Base-by-base conservation (phyloP, 2,329 filamentous ascomycete species). In the Peltaster fructicola region DNA sequence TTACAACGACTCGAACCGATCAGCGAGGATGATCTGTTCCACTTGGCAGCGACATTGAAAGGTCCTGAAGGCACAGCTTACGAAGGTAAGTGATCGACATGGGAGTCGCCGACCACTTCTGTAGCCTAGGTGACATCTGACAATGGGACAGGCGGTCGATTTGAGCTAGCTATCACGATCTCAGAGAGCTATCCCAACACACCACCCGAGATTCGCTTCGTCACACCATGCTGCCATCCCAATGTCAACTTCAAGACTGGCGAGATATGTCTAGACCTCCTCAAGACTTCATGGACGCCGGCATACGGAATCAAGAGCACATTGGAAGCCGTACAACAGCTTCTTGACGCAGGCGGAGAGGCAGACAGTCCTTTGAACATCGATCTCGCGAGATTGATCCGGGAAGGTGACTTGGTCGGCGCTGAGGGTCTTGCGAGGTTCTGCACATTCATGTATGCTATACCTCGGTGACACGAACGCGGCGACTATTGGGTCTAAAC, bases 201-300 rank as follows among this genome's bases (percentile, higher is more conserved):
- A 1, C 75, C 88, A 2, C 88, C 88, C 1, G 63, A 59, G 19
- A 73, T 98, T 37, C 61, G 55, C 30, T 98, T 98, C 57, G 56
- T 63, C n/a, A 98, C 82, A 17, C 69, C 71, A 33, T 70, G 90
- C 37, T 77, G 80, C 42, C 82, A 92, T 56, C 73, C 84, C 23
- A 93, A 93, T 52, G 70, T 76, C 22, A 57, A 65, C 33, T 70
- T 69, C 47, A 56, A 59, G 38, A 82, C 70, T 3, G 88, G 88
- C 39, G 84, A 93, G 53, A 88, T 98, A 45, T 98, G 88, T 51
- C 68, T 95, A 14, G 88, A 93, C 46, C 63, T 95, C 33, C 62
- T 98, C 24, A 70, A 67, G 31, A 59, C 56, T 1, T 65, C 65
- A 10, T 95, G 85, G 85, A 76, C 78, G 30, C 79, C 84, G 1